Evolutionary conservation across 2,329 filamentous ascomycete genomes (phyloP), one percentile per base, ranked within the genome.

Genomic region (Penicillium sp.): DNA sequence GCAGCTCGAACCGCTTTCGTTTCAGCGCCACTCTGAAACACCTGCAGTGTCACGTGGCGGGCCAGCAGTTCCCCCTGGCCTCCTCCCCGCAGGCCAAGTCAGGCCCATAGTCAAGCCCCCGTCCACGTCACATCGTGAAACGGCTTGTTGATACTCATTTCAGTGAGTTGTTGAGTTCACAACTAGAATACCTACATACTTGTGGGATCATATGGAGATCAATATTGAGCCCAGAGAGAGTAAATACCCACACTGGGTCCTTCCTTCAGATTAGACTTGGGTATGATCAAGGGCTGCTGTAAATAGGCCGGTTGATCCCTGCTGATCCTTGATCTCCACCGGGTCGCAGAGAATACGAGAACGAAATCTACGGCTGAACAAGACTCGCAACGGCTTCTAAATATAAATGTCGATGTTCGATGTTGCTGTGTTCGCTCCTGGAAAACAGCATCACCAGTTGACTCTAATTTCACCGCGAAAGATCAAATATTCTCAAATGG

Each of bases 11-110:
- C 59, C 59, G 37, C 56, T 19, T 45, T 45, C 19, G 55, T 60
- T 58, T 62, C 61, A 63, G 40, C 35, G 16, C 37, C 19, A 58
- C 56, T 30, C 43, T 65, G 65, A 66, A 65, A 66, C 63, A 30
- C 33, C n/a, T 53, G 37, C 43, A 14, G 55, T 64, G 45, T 66
- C 60, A 65, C 62, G 60, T 63, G 60, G 33, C 30, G 19, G 11
- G 10, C 10, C 11, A 10, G 3, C 37, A 1, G 0, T 38, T 38
- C 35, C 16, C 30, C 26, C 28, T 35, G 48, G 13, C 16, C 13
- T 6, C 25, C 26, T 30, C 3, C 28, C 28, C 30, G 10, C 30
- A 33, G 30, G 30, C 30, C 30, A 4, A 33, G 30, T 33, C 30
- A 33, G 30, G 30, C 30, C 30, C 30, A 33, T 8, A 6, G 30